Conservation (phyloP, 169 alveolate genomes). For the Plasmodium fragile region DNA sequence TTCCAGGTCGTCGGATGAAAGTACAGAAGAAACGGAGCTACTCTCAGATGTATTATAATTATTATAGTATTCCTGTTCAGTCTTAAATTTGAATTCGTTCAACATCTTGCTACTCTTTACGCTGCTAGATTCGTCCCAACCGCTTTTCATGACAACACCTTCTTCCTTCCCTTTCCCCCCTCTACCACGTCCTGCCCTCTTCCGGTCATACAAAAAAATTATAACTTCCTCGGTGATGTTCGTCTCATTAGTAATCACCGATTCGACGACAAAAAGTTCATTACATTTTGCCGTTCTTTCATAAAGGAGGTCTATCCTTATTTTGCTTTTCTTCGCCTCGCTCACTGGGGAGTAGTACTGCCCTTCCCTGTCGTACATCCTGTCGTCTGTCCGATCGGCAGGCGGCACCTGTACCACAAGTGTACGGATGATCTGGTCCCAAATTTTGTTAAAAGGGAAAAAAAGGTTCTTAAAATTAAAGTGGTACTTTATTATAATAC, state of each 20-base stretch:
- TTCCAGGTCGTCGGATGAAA: slow-evolving; percentile 35
- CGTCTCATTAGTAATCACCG: slow-evolving; percentile 63
- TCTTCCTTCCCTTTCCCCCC: not conserved
- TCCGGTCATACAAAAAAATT: slow-evolving; percentile 55
- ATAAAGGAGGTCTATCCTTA: slow-evolving; percentile 41
- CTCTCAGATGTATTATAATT: not conserved
- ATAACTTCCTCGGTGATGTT: slow-evolving; percentile 71
- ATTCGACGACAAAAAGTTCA: slow-evolving; percentile 38
- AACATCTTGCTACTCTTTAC: not conserved
- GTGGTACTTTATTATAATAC: slow-evolving; percentile 14
- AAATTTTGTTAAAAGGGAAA: slow-evolving; percentile 66
- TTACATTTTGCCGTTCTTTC: slow-evolving; percentile 60
- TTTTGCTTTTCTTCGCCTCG: slow-evolving; percentile 50
- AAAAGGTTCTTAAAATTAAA: slow-evolving; percentile 14
- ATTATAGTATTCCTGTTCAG: not conserved
- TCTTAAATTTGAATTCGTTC: not conserved
- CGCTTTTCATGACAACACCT: not conserved
- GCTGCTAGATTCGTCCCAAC: not conserved
- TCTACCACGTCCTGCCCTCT: not conserved
- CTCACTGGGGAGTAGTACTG: not conserved
- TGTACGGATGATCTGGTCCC: not conserved
- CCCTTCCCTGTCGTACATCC: not conserved
- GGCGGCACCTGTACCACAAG: slow-evolving; percentile 10
- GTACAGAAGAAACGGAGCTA: slow-evolving; percentile 15
- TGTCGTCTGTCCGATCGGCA: slow-evolving; percentile 4